Conservation (phyloP, 345 rosid genomes). For the Sisymbrium irio region DNA sequence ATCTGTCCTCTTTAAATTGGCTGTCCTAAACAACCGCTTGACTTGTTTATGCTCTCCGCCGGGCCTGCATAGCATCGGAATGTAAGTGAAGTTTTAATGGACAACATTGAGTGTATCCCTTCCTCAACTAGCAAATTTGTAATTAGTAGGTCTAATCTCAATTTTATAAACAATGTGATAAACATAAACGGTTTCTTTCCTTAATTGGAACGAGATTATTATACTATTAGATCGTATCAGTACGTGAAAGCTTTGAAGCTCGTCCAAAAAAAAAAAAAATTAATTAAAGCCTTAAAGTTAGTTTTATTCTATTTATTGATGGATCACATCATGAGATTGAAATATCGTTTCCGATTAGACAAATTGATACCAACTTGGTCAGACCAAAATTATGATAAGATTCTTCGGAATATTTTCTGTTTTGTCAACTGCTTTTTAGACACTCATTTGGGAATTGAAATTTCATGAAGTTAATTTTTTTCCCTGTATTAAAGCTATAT, state of each 20-base stretch:
- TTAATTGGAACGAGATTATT: neutral
- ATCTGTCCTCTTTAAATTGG: too few species aligned
- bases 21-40: too few species aligned
- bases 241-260: neutral
- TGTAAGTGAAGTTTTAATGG: neutral
- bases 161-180: neutral
- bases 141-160: neutral
- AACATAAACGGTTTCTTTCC: neutral
- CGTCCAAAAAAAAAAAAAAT: neutral
- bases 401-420: neutral
- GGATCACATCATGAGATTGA: slow-evolving; percentile 16
- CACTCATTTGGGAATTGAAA: neutral
- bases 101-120: neutral
- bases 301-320: neutral
- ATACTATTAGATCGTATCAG: neutral
- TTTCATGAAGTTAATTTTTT: neutral
- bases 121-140: neutral
- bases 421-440: slow-evolving; percentile 8
- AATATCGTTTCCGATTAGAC: neutral
- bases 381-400: slow-evolving; percentile 18
- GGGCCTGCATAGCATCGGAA: too few species aligned
- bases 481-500: neutral
- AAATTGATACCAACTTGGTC: slow-evolving; percentile 10
- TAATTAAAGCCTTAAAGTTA: neutral
- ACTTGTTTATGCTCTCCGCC: too few species aligned